Evolutionary conservation across 2,329 filamentous ascomycete species (phyloP), one percentile per base, ranked within the genome.

Genomic region (Phyllosticta capitalensis): DNA sequence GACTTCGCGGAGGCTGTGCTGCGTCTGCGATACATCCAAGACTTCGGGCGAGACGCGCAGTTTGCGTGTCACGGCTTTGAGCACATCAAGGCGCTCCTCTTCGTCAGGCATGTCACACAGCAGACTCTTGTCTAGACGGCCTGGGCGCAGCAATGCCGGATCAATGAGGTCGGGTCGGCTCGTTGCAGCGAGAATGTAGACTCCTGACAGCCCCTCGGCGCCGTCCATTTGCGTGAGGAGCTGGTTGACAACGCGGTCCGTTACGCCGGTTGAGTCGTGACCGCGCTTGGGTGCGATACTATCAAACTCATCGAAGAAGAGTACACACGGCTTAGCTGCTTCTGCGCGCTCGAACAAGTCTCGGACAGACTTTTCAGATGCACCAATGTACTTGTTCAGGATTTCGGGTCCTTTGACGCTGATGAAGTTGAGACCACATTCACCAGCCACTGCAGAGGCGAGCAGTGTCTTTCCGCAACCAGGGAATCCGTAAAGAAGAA

Each of bases 261-360:
- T 99, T n/a, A 99, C 95, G 64, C 95, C 94, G 0, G 94, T 99
- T 1, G 88, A 94, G 72, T 99, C 95, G 70, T 99, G 94, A 0
- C 94, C 94, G 75, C 94, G 84, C 75, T 97, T 99, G 2, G 94
- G 94, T 0, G 95, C 95, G 64, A 99, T 97, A 48, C 89, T 92
- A 75, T 99, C 94, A 69, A 99, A 99, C 72, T 99, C 94, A 69
- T 99, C 94, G 69, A 99, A 99, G 80, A 99, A 99, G 9, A 99
- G 79, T 4, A 99, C 89, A 67, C 94, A 97, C 0, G 95, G 95
- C 61, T 88, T 85, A 4, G 94, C 94, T 2, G 94, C 92, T 69
- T 87, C 86, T 0, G 94, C 94, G 50, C 94, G 84, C 70, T 96
- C 92, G 68, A 99, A 99, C 1, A 99, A 79, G 71, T 99, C 94